These are phyloP conservation scores for Aspergillus alliaceus DNA, from an alignment of 2,329 filamentous ascomycete species.

Conservation along the genomic window DNA sequence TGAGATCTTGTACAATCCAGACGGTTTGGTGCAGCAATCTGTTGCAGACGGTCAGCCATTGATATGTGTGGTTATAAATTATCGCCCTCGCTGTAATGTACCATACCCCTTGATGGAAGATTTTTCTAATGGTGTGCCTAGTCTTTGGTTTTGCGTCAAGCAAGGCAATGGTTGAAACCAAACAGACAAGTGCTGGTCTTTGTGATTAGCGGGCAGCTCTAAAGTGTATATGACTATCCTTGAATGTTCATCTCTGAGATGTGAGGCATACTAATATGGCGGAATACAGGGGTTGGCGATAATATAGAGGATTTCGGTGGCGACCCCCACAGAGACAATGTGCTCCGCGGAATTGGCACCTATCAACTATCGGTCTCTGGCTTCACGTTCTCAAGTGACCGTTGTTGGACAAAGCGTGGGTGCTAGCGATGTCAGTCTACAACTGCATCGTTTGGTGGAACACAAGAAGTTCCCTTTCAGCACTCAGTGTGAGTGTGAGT, in stretches of 20 bases:
- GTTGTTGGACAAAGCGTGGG: slow-evolving; percentile 33
- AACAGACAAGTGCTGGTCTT: slow-evolving; percentile 30
- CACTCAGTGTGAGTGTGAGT: slow-evolving; percentile 25
- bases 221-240: slow-evolving; percentile 23
- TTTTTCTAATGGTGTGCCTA: neutral
- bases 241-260: neutral
- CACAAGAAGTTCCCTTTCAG: slow-evolving; percentile 27
- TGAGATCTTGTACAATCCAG: slow-evolving; percentile 15
- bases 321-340: slow-evolving; percentile 14
- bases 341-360: neutral
- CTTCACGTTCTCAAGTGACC: slow-evolving; percentile 18
- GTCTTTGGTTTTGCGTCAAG: slow-evolving; percentile 21
- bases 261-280: neutral
- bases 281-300: slow-evolving; percentile 15
- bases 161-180: slow-evolving; percentile 18
- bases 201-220: slow-evolving; percentile 33
- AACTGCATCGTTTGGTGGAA: slow-evolving; percentile 26
- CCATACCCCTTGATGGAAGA: no score
- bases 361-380: neutral
- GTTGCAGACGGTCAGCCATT: slow-evolving; percentile 8
- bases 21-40: slow-evolving; percentile 11
- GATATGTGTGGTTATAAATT: slow-evolving; percentile 17
- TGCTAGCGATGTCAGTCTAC: slow-evolving; percentile 28
- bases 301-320: slow-evolving; percentile 19
- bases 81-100: slow-evolving; percentile 13